These are phyloP conservation scores for Colletotrichum magnum DNA, from an alignment of 2,329 filamentous ascomycete genomes.

Conservation along the genomic window DNA sequence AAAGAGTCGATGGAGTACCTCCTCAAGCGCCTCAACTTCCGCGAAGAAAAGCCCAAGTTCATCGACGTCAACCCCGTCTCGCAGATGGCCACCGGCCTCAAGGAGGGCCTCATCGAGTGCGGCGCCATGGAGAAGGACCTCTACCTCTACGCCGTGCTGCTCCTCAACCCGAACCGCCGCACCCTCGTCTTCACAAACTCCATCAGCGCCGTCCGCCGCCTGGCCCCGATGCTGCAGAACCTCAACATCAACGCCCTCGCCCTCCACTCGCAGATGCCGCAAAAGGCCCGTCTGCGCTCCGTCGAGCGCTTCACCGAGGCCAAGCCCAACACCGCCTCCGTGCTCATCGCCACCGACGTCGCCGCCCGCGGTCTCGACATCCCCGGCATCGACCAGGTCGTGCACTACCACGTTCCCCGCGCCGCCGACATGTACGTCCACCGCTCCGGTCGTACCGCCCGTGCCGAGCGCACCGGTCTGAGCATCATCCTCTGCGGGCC, in stretches of 20 bases:
- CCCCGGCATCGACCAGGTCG: conserved; percentile 86
- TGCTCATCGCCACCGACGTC: conserved; percentile 93
- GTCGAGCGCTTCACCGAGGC: conserved; percentile 88
- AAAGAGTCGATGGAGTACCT: conserved; percentile 94
- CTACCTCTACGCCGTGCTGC: conserved; percentile 89
- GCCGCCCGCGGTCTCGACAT: conserved; percentile 96
- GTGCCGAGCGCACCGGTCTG: conserved; percentile 81
- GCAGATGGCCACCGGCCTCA: conserved; percentile 89
- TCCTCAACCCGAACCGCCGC: conserved; percentile 85
- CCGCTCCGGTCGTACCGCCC: conserved; percentile 92
- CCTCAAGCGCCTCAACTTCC: conserved; percentile 89
- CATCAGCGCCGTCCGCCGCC: conserved; percentile 89
- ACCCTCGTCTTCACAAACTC: conserved; percentile 96
- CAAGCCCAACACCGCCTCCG: conserved; percentile 66
- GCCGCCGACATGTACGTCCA: conserved; percentile 96
- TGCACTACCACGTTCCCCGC: conserved; percentile 96
- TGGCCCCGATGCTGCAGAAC: conserved; percentile 87
- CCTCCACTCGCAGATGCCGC: conserved; percentile 93
- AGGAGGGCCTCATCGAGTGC: conserved; percentile 93
- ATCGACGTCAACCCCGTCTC: conserved; percentile 91
- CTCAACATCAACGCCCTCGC: conserved; percentile 82
- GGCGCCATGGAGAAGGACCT: conserved; percentile 96
- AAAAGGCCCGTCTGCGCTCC: conserved; percentile 94
- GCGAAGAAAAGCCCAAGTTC: conserved; percentile 86
- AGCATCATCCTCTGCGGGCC: conserved; percentile 92